A percentile compares a stretch with the other conserved stretches of the same genome.
phyloP scores from a whole-genome alignment of 257 asterid species.

The Solanum lycopersicoides region DNA sequence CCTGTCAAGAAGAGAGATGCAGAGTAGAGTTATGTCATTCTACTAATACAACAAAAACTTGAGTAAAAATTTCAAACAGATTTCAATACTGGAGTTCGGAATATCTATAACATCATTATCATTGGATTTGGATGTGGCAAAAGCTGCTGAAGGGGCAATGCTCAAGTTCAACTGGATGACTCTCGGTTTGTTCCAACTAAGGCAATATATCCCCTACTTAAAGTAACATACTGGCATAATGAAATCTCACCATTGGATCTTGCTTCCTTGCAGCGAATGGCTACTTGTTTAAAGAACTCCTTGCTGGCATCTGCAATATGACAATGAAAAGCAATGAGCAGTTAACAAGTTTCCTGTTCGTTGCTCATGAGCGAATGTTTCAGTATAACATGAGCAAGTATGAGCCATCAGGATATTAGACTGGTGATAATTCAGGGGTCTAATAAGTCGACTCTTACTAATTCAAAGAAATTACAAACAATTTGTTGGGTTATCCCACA shows the following conservation, averaged over 20 bases:
- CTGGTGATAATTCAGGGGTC: background rate
- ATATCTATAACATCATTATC: background rate
- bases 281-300: constrained; percentile 22
- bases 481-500: too few species aligned
- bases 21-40: background rate
- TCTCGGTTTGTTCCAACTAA: background rate
- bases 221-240: background rate
- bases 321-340: background rate
- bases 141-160: background rate
- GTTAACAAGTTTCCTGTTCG: background rate
- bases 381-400: background rate
- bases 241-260: constrained; percentile 27
- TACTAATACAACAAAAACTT: background rate
- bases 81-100: background rate
- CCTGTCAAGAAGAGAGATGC: background rate
- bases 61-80: background rate
- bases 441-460: background rate
- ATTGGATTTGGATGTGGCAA: background rate
- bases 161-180: background rate
- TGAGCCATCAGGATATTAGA: background rate
- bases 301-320: constrained; percentile 29
- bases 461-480: background rate
- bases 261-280: constrained; percentile 14
- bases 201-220: background rate
- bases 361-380: background rate